Evolutionary conservation across 148 eudicot species (phyloP), one percentile per base, ranked within the genome.

Genomic region (Fagopyrum esculentum): DNA sequence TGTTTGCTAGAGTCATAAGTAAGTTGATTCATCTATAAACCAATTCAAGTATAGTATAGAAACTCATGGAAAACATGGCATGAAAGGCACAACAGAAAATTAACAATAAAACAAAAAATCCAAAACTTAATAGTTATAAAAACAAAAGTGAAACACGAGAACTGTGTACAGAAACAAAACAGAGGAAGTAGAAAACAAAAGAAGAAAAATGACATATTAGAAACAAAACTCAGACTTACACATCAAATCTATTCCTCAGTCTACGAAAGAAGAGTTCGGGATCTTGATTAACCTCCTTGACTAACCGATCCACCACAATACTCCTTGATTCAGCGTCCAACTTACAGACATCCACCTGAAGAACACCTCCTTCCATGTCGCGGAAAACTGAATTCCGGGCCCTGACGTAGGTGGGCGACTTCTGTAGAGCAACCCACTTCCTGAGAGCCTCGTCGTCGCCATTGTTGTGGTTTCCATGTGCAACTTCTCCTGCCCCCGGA

Each of bases 371-470:
- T 0, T 81, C 78, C 61, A 83, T 61, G 70, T 72, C 82, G 66
- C 88, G 83, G 19, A 89, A 84, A 71, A 91, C 76, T 6, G 92
- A 85, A 12, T 81, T 90, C 69, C 89, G 83, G 9, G 93, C 97
- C 72, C 87, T 85, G n/a, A 79, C 83, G 35, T 78, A 80, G 8
- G 88, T 86, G 1, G 97, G 93, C 26, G 86, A 87, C 63, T 82
- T 81, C 80, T 84, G 86, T 73, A 94, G 75, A 35, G 81, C 83
- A 9, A 85, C 92, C 97, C 89, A 82, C 69, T 85, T 81, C 64
- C 84, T 81, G 4, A 85, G 83, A 11, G 80, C 85, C 66, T 81
- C 89, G 74, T 87, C 96, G 19, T 86, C 93, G 10, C 56, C 87
- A 0, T 47, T 43, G 12, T 8, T 60, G 15, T 73, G 49, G 63